Conservation (phyloP, 1,284 basidiomycete species). For the Ganoderma sp. region DNA sequence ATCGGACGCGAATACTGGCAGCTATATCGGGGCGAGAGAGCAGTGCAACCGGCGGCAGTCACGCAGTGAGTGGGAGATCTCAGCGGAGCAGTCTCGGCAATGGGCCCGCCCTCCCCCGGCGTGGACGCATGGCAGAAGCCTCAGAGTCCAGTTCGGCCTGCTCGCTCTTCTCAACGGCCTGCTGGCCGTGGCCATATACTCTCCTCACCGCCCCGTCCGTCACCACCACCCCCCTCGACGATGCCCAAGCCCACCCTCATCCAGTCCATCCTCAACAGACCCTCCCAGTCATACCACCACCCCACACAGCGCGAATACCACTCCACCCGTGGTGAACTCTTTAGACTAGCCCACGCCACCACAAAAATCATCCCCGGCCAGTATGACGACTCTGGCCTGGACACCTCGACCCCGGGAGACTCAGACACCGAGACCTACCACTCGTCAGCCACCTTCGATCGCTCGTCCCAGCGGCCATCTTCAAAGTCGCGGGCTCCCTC, state of each 20-base stretch:
- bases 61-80: not conserved
- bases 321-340: slow-evolving; percentile 51
- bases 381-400: slow-evolving; percentile 30
- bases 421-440: slow-evolving; percentile 28
- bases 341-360: slow-evolving; percentile 37
- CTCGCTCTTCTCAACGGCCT: slow-evolving; percentile 13
- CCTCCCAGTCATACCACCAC: slow-evolving; percentile 61
- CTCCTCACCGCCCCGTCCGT: slow-evolving; percentile 7
- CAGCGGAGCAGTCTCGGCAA: slow-evolving; percentile 20
- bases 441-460: slow-evolving; percentile 14
- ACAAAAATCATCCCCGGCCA: slow-evolving; percentile 27
- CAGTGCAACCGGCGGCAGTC: not conserved
- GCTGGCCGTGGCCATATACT: slow-evolving; percentile 18
- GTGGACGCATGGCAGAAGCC: slow-evolving; percentile 12
- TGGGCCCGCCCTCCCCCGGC: not conserved
- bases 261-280: slow-evolving; percentile 59
- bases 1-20: slow-evolving; percentile 2
- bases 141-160: slow-evolving; percentile 1
- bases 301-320: slow-evolving; percentile 54
- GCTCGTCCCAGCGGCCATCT: slow-evolving; percentile 15
- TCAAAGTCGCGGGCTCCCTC: slow-evolving; percentile 16
- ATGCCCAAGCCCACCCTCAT: slow-evolving; percentile 65
- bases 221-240: slow-evolving; percentile 26
- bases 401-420: slow-evolving; percentile 30
- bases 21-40: slow-evolving; percentile 6